Evolutionary conservation across 176 grass and related monocot genomes (phyloP).

Genomic region (Paspalum vaginatum): DNA sequence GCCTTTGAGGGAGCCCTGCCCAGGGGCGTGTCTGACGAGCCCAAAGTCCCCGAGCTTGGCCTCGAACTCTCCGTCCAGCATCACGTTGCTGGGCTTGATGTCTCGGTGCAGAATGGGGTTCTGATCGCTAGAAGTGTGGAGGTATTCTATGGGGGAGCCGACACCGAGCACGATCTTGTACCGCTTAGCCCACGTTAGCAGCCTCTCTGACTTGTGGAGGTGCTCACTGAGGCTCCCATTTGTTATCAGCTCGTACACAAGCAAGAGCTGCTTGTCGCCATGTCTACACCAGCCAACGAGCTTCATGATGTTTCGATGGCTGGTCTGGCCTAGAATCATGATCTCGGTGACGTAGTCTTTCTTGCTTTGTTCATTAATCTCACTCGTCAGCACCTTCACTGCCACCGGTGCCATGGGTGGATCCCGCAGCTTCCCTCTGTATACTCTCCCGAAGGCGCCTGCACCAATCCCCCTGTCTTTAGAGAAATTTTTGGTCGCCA

Average conservation of each 20-base stretch:
- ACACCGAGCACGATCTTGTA: neutral
- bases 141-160: neutral
- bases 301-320: neutral
- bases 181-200: neutral
- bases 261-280: neutral
- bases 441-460: neutral
- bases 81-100: too few species aligned
- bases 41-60: too few species aligned
- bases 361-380: neutral
- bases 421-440: neutral
- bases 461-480: neutral
- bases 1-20: too few species aligned
- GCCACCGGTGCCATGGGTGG: neutral
- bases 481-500: neutral
- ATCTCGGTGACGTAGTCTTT: slow-evolving; percentile 18
- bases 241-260: neutral
- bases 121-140: neutral
- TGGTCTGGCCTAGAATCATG: neutral
- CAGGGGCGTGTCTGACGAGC: too few species aligned
- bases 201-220: neutral
- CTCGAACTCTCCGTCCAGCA: too few species aligned
- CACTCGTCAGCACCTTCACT: neutral
- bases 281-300: slow-evolving; percentile 6
- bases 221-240: neutral
- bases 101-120: too few species aligned